phyloP scores from a whole-genome alignment of 345 rosid species.

The Citrus mangshanensis region DNA sequence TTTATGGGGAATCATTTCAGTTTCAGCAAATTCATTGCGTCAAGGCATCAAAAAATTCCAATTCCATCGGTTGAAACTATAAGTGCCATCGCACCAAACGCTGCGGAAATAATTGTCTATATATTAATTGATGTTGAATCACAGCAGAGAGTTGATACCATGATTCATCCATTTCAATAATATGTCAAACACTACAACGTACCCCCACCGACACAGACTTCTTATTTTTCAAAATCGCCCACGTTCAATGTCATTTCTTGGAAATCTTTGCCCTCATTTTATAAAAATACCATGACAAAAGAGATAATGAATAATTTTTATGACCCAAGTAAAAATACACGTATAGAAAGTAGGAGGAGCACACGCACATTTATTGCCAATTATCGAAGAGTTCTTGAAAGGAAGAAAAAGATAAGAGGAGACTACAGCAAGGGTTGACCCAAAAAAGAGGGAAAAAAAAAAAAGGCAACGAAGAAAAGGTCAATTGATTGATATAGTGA shows the following conservation, averaged over 20 bases:
- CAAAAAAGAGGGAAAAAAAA: too few relatives aligned
- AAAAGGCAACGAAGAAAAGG: not conserved
- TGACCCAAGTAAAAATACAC: not conserved
- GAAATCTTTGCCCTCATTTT: too few relatives aligned
- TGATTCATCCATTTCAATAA: too few relatives aligned
- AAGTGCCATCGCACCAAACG: not conserved
- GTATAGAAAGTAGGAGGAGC: not conserved
- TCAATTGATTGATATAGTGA: not conserved
- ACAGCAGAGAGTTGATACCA: not conserved
- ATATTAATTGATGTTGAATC: not conserved
- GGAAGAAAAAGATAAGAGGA: not conserved
- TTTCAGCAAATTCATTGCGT: slow-evolving; percentile 2
- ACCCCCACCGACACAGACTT: too few relatives aligned
- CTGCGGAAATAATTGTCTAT: not conserved
- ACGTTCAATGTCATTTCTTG: too few relatives aligned
- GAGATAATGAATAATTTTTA: not conserved
- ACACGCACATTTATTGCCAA: not conserved
- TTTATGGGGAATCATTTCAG: not conserved
- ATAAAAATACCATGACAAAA: too few relatives aligned
- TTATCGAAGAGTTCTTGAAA: not conserved
- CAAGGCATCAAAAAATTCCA: not conserved
- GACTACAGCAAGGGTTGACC: not conserved
- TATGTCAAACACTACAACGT: too few relatives aligned
- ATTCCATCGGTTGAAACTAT: not conserved
- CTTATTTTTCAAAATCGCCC: too few relatives aligned